Evolutionary conservation across 2,329 filamentous ascomycete species (phyloP), one percentile per base, ranked within the genome.

Genomic region (Passalora sequoiae): DNA sequence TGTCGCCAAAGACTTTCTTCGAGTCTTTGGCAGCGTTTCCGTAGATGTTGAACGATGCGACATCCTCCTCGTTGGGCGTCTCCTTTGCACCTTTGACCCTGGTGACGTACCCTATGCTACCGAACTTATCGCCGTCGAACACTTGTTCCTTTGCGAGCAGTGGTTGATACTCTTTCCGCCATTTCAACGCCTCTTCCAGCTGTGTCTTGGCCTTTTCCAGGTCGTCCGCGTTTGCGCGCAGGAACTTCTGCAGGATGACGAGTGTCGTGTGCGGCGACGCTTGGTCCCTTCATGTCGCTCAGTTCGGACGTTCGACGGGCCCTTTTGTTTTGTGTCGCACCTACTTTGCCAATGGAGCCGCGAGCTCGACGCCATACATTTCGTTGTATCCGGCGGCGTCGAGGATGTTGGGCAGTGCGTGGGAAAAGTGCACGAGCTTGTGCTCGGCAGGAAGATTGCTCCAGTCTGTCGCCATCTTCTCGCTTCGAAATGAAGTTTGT

Each of bases 1-100:
- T 69, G 59, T 92, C 76, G 3, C 85, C 86, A 70, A 96, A 96
- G 0, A 88, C 94, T 45, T 74, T 72, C 53, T 85, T 78, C 49
- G 88, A 80, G 56, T 87, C 78, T 74, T 92, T 92, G 50, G 89
- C 86, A 27, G 80, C 80, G 24, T 80, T 80, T 10, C 89, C 89
- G 62, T 97, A 96, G 60, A 96, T 82, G 65, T 96, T 96, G 84
- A 89, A 96, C 2, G 86, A 92, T 37, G 89, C 82, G 43, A 95
- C 66, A 37, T 75, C 75, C 63, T 83, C 78, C 57, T 78, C 63
- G 39, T 71, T 72, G 43, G 69, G 62, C 38, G 73, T 74, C 19
- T 69, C 70, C 1, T 73, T 72, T 25, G 74, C 72, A 29, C 71
- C 71, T 41, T 74, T 68, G 55, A 92, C 81, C n/a, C 74, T 74